Evolutionary conservation across 164 flowering plant species (phyloP), one percentile per base, ranked within the genome.

Genomic region (Cinnamomum micranthum): DNA sequence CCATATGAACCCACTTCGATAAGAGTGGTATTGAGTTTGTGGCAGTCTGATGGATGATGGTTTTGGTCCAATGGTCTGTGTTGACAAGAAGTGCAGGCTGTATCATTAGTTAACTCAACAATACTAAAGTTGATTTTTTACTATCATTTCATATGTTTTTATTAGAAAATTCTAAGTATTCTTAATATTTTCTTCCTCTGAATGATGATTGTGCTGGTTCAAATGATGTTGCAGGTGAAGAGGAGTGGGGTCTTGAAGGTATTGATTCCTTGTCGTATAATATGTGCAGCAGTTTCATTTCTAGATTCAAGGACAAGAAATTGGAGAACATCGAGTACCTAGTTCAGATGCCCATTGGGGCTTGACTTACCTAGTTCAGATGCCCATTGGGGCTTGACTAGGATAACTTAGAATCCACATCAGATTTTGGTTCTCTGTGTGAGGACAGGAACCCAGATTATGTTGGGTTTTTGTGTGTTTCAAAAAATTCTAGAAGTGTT

Each of bases 171-270:
- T 14, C 60, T 55, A 14, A 14, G 60, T 55, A 35, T 55, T 55
- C n/a, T 55, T 55, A 3, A 3, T 55, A 14, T 13, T 17, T n/a
- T 55, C 6, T 19, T 12, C 5, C 60, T 55, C 7, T 35, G 47
- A 35, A 35, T 35, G 10, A 35, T 2, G 4, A 52, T 14, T 62
- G 72, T 59, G 75, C 59, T 58, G 77, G 51, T 22, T 72, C 71
- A n/a, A n/a, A n/a, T n/a, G n/a, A n/a, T n/a, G n/a, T n/a, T n/a
- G n/a, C 50, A 25, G 73, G 65, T 2, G 89, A 86, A 80, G 83
- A 69, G 28, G 81, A 79, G 35, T 86, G 86, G 87, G 71, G 52
- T 20, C 64, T 73, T 14, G 52, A 41, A 41, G 79, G 77, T 68
- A 70, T 64, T 19, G 73, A 69, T 55, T 55, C 20, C 71, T 70